These are phyloP conservation scores for Fusarium sarcochroum DNA, from an alignment of 2,329 filamentous ascomycete genomes.

Conservation along the genomic window DNA sequence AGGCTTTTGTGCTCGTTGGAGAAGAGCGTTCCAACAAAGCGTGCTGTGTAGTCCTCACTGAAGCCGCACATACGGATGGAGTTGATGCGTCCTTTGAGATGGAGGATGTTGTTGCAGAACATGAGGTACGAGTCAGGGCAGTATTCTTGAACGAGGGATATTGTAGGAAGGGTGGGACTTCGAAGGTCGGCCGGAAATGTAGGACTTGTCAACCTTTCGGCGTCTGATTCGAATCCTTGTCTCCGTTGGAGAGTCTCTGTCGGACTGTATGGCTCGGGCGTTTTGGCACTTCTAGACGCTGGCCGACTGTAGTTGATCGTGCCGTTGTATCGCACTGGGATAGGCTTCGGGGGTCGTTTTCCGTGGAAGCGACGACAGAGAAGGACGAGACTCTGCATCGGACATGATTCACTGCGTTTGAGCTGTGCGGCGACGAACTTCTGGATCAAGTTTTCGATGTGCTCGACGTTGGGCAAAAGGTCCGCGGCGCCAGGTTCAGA, in stretches of 20 bases:
- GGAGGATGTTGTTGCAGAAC: slow-evolving; percentile 52
- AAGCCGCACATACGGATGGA: slow-evolving; percentile 57
- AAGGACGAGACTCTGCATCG: slow-evolving; percentile 51
- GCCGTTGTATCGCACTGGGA: slow-evolving; percentile 3
- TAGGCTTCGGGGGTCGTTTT: slow-evolving; percentile 5
- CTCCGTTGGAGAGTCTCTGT: neutral
- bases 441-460: slow-evolving; percentile 48
- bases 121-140: slow-evolving; percentile 52
- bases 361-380: slow-evolving; percentile 56
- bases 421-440: slow-evolving; percentile 50
- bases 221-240: neutral
- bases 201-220: neutral
- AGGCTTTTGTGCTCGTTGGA: slow-evolving; percentile 20
- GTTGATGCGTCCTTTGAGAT: slow-evolving; percentile 49
- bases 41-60: slow-evolving; percentile 49
- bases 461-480: slow-evolving; percentile 45
- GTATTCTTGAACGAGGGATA: slow-evolving; percentile 32
- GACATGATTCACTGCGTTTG: slow-evolving; percentile 35
- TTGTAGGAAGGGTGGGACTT: slow-evolving; percentile 4
- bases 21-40: slow-evolving; percentile 50
- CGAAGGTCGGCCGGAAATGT: neutral
- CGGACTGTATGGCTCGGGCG: slow-evolving; percentile 22
- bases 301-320: slow-evolving; percentile 26
- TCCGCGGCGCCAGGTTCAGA: slow-evolving; percentile 39
- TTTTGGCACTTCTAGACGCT: slow-evolving; percentile 15